Conservation (phyloP, 352 stramenopile genomes). For the Phytopythium ostracodes region DNA sequence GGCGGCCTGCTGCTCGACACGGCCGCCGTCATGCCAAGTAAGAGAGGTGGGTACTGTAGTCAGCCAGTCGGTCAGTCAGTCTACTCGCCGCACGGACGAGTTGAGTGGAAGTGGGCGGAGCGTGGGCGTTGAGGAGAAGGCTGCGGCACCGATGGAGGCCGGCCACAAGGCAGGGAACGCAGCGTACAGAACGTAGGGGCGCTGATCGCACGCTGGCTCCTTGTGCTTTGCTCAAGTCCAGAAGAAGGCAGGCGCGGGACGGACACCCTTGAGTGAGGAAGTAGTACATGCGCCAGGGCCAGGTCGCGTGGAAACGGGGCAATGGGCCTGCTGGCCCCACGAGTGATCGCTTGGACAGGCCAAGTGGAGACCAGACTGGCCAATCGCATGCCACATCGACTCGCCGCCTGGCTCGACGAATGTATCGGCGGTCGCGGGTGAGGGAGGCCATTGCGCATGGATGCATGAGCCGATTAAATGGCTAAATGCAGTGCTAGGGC, state of each 20-base stretch:
- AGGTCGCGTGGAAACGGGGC: constrained; percentile 3
- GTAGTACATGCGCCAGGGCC: not conserved
- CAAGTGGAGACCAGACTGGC: not conserved
- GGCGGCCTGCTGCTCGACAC: constrained; percentile 1
- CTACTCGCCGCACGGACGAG: not conserved
- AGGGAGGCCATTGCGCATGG: not conserved
- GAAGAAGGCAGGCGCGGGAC: not conserved
- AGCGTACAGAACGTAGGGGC: too few relatives aligned
- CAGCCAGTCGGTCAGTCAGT: not conserved
- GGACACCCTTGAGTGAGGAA: not conserved
- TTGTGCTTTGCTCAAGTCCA: not conserved
- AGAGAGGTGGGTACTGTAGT: too few relatives aligned
- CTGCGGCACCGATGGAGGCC: too few relatives aligned
- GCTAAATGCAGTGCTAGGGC: too few relatives aligned
- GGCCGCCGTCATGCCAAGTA: not conserved
- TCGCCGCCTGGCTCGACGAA: not conserved
- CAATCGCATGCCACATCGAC: not conserved
- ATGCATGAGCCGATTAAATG: too few relatives aligned
- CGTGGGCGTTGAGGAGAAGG: too few relatives aligned
- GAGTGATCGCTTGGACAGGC: constrained; percentile 1
- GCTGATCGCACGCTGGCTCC: not conserved
- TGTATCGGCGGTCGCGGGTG: not conserved
- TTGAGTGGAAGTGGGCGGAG: not conserved
- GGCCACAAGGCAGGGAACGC: too few relatives aligned
- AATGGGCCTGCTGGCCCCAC: not conserved